Evolutionary conservation across 2,329 filamentous ascomycete species (phyloP), one percentile per base, ranked within the genome.

Genomic region (Epichloe brachyelytri): DNA sequence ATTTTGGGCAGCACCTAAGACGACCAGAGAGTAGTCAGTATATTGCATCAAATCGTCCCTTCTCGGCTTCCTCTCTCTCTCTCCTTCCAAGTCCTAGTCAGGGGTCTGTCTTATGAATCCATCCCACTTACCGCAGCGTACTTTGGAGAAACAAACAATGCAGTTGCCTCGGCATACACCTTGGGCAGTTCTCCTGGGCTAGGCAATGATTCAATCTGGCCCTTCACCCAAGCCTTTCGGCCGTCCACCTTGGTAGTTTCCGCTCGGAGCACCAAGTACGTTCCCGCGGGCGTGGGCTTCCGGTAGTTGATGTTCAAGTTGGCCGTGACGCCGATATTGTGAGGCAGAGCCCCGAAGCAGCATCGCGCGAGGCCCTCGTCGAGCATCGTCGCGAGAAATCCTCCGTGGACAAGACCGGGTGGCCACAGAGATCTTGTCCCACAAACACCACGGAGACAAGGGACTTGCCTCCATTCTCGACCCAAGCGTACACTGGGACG

Each of bases 171-270:
- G 7, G 85, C 88, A 53, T 96, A 66, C 46, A 90, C 76, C 15
- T 76, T 68, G 1, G 83, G 82, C 58, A 76, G 72, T 66, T 83
- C 77, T 8, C 80, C 79, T 36, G 58, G 71, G 72, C 75, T 53
- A 7, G 79, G 78, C 54, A 97, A 68, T 51, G 87, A 83, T 76
- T 95, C 89, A 60, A 97, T 83, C 58, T 80, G 79, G 1, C 88
- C 93, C 69, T 86, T 84, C 1, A 96, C 88, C 88, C 88, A 96
- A 12, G 89, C 91, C 72, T 97, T 97, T 55, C 93, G 77, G 1
- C 93, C 91, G 63, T 97, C 89, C 1, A 91, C 86, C 71, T 85
- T 90, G 10, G 79, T 83, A 19, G 90, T 95, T 63, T 81, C 79
- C 4, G 88, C 90, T 55, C 79, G 77, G 53, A 98, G 70, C 43